Conservation (phyloP, 192 early-diverging fungal species). For the Podila clonocystis region DNA sequence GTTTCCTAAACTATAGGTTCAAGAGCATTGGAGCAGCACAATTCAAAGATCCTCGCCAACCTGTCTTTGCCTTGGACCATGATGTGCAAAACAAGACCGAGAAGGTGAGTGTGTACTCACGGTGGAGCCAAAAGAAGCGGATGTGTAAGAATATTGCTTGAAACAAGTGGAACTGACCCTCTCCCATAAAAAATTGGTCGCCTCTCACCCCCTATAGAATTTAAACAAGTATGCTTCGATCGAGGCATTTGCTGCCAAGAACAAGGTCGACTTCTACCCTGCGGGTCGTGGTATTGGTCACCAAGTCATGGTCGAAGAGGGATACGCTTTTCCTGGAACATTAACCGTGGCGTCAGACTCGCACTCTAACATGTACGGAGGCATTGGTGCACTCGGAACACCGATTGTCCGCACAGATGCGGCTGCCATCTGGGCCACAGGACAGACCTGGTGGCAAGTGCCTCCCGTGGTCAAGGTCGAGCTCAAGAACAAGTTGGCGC, state of each 20-base stretch:
- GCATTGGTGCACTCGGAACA: slow-evolving; percentile 94
- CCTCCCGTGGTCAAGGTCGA: slow-evolving; percentile 94
- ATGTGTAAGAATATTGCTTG: neutral
- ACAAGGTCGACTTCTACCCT: slow-evolving; percentile 92
- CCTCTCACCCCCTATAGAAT: slow-evolving; percentile 63
- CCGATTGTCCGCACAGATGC: slow-evolving; percentile 99
- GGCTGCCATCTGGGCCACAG: slow-evolving; percentile 98
- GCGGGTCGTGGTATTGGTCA: slow-evolving; percentile 98
- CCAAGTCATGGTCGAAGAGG: slow-evolving; percentile 97
- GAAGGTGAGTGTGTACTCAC: slow-evolving; percentile 58
- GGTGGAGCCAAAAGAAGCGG: neutral
- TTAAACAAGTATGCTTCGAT: slow-evolving; percentile 87
- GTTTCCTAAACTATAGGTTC: slow-evolving; percentile 65
- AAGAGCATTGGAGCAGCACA: slow-evolving; percentile 88
- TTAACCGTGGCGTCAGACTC: slow-evolving; percentile 98
- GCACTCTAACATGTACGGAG: slow-evolving; percentile 99
- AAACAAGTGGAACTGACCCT: neutral
- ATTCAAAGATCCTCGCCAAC: slow-evolving; percentile 81
- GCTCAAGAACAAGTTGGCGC: slow-evolving; percentile 77
- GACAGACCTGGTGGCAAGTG: slow-evolving; percentile 99
- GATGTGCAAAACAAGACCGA: slow-evolving; percentile 97
- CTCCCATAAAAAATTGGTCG: slow-evolving; percentile 1
- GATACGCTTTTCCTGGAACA: slow-evolving; percentile 93
- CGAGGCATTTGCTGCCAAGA: slow-evolving; percentile 80
- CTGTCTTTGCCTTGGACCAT: slow-evolving; percentile 97